A percentile compares a stretch with the other conserved stretches of the same genome.
These are phyloP conservation scores for Botrytis squamosa DNA, from an alignment of 2,329 filamentous ascomycete genomes.

Conservation along the genomic window DNA sequence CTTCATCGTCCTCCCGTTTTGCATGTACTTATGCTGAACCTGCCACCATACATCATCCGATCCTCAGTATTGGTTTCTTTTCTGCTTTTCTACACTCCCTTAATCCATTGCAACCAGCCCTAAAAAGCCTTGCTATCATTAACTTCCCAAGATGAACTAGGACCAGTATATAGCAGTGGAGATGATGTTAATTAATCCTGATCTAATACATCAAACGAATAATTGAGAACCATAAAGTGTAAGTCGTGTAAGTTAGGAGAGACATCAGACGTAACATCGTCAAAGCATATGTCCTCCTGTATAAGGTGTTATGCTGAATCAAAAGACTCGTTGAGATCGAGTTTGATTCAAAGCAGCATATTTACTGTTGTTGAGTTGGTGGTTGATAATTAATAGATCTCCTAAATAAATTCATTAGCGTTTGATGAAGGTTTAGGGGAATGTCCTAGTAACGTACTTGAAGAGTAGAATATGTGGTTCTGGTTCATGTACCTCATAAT, in stretches of 20 bases:
- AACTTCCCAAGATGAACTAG: conserved; percentile 18
- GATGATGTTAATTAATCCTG: conserved; percentile 36
- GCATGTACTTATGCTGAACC: conserved; percentile 8
- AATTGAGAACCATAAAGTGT: conserved; percentile 30
- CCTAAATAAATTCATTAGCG: conserved; percentile 30
- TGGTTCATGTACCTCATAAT: conserved; percentile 98
- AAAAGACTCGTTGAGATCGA: conserved; percentile 32
- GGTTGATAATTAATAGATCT: conserved; percentile 36
- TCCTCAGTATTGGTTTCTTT: background rate
- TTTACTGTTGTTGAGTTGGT: conserved; percentile 35
- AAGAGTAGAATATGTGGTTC: conserved; percentile 98
- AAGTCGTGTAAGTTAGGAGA: conserved; percentile 34
- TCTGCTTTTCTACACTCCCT: background rate
- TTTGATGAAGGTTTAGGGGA: background rate
- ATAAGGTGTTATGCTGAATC: conserved; percentile 33
- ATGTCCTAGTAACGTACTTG: conserved; percentile 66
- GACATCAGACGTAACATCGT: conserved; percentile 40
- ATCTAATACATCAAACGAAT: conserved; percentile 36
- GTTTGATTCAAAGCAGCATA: conserved; percentile 3
- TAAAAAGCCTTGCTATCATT: conserved; percentile 11
- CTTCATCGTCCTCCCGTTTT: background rate
- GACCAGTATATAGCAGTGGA: conserved; percentile 23
- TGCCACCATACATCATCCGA: conserved; percentile 1
- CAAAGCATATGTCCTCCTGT: conserved; percentile 32
- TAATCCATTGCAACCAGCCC: conserved; percentile 7